Evolutionary conservation across 371 early-diverging fungal species (phyloP), one percentile per base, ranked within the genome.

Genomic region (Blakeslea trispora): DNA sequence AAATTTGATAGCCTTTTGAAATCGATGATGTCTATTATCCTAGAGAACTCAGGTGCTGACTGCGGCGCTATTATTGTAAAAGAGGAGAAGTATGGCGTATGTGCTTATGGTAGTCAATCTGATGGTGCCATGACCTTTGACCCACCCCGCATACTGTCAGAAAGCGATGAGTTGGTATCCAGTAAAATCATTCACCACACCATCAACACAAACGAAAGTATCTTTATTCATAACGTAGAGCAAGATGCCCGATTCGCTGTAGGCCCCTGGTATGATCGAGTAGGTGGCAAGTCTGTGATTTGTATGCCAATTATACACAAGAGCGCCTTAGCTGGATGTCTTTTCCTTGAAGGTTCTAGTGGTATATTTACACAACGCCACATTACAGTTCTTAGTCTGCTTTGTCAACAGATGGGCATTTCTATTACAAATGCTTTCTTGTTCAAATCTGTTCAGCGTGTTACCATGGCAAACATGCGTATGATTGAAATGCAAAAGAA

Each of bases 321-420:
- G 57, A 60, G 64, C 1, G 61, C 68, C 1, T 45, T 79, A 13
- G 82, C 70, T 5, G 83, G 83, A 0, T 81, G 81, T n/a, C 50
- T 83, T 13, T 77, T 81, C 55, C 66, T 83, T 53, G 82, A 83
- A 55, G 81, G 81, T 9, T 71, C 83, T 0, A 68, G 64, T n/a
- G 74, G 83, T 17, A 78, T 79, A 6, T 81, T 83, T 50, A 81
- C 83, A 0, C 81, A 80, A 55, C 69, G 79, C 24, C 70, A 81
- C 51, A 66, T 83, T 59, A 68, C 77, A 4, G 83, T 83, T 1
- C 66, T 83, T 55, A 83, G 80, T 32, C 47, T 83, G 2, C 40
- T 83, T 8, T 81, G 81, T 35, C 83, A 83, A 31, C 83, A 83
- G 49, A 69, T 83, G 61, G 83, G 83, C 17, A 83, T 83, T 28